A percentile compares a stretch with the other conserved stretches of the same genome.
Evolutionary conservation across 129 eudicot genomes (phyloP).

Genomic region (Artemisia argyi): DNA sequence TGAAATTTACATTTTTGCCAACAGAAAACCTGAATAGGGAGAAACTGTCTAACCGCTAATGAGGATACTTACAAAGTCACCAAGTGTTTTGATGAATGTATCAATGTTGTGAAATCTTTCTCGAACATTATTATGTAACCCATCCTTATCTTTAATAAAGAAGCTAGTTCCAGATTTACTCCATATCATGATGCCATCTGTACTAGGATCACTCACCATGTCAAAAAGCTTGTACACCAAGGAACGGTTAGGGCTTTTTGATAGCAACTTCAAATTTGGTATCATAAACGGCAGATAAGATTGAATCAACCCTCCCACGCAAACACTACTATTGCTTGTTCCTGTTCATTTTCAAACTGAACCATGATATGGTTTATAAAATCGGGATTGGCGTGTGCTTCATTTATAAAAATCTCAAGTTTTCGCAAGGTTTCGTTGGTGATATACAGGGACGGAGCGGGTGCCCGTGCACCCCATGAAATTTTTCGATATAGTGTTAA

Average conservation of each 20-base stretch:
- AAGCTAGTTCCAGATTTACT: slow-evolving; percentile 39
- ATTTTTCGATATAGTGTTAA: too few relatives aligned
- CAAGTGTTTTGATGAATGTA: background rate
- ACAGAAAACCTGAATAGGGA: background rate
- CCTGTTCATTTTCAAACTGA: slow-evolving; percentile 19
- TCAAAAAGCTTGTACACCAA: slow-evolving; percentile 33
- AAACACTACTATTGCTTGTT: background rate
- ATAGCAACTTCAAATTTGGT: slow-evolving; percentile 24
- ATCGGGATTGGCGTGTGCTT: slow-evolving; percentile 7
- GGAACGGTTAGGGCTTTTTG: slow-evolving; percentile 11
- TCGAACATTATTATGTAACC: slow-evolving; percentile 32
- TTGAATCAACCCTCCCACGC: slow-evolving; percentile 13
- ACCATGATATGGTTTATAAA: slow-evolving; percentile 24
- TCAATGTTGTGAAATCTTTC: slow-evolving; percentile 26
- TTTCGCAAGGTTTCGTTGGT: slow-evolving; percentile 24
- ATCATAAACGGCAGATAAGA: slow-evolving; percentile 29
- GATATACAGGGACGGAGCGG: too few relatives aligned
- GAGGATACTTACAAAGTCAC: slow-evolving; percentile 18
- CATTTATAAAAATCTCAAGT: slow-evolving; percentile 14
- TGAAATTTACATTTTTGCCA: slow-evolving; percentile 19
- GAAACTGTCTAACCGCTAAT: background rate
- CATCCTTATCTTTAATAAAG: slow-evolving; percentile 33
- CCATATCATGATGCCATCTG: slow-evolving; percentile 41
- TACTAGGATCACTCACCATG: slow-evolving; percentile 37
- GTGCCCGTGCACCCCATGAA: too few relatives aligned